A percentile compares a stretch with the other conserved stretches of the same genome.
phyloP scores from a whole-genome alignment of 2,329 filamentous ascomycete species.

The Calonectria pteridis region DNA sequence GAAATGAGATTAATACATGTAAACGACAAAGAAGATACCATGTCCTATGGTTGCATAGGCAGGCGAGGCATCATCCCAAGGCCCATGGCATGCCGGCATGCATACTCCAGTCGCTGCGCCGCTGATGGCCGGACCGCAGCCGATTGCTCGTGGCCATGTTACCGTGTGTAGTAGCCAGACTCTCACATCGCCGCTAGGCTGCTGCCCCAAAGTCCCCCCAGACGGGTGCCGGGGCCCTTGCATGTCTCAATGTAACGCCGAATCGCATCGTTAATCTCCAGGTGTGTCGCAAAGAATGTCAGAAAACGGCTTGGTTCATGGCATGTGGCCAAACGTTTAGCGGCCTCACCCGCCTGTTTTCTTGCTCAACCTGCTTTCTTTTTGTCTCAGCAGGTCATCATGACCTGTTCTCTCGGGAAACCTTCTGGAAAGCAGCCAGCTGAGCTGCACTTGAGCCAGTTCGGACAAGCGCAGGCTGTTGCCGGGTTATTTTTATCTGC shows the following conservation, averaged over 20 bases:
- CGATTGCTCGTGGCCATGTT: background rate
- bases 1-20: slow-evolving; percentile 23
- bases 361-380: slow-evolving; percentile 10
- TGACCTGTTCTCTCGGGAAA: slow-evolving; percentile 1
- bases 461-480: slow-evolving; percentile 16
- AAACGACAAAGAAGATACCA: background rate
- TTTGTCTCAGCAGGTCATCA: slow-evolving; percentile 1
- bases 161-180: background rate
- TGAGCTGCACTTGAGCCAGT: slow-evolving; percentile 2
- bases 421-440: slow-evolving; percentile 25
- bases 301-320: slow-evolving; percentile 21
- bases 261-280: slow-evolving; percentile 43
- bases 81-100: slow-evolving; percentile 13
- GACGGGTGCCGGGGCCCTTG: slow-evolving; percentile 24
- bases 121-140: background rate
- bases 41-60: background rate
- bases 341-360: slow-evolving; percentile 8
- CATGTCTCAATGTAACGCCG: slow-evolving; percentile 35
- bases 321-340: background rate
- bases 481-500: slow-evolving; percentile 20
- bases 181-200: background rate
- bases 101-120: background rate
- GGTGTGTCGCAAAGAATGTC: slow-evolving; percentile 29
- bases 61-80: slow-evolving; percentile 10
- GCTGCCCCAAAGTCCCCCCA: slow-evolving; percentile 13